Conservation (phyloP, 345 rosid genomes). For the Lumnitzera littorea region DNA sequence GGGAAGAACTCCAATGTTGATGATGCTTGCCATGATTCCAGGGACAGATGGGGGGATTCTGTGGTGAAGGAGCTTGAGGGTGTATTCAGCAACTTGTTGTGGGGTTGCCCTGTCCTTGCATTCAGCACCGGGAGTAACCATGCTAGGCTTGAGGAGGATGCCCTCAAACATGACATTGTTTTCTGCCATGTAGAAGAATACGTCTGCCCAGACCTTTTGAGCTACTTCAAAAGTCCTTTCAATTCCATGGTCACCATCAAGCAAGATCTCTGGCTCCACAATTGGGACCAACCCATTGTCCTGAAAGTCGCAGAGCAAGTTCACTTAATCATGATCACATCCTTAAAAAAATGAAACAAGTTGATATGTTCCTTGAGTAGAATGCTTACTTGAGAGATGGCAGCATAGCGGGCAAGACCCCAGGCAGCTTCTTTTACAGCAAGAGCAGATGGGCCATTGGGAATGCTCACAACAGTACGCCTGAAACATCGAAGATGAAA, state of each 20-base stretch:
- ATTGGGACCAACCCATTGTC: constrained; percentile 97
- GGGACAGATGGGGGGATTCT: constrained; percentile 95
- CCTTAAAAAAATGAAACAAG: no score
- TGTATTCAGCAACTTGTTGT: constrained; percentile 76
- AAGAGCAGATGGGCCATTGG: constrained; percentile 90
- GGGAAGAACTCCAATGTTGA: neutral
- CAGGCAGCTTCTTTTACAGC: constrained; percentile 99
- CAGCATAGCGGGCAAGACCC: constrained; percentile 98
- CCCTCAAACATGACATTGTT: constrained; percentile 97
- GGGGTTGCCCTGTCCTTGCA: constrained; percentile 83
- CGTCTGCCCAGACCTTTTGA: constrained; percentile 93
- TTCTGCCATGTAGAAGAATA: constrained; percentile 92
- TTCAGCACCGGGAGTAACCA: constrained; percentile 99
- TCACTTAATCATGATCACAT: no score
- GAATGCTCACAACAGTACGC: constrained; percentile 99
- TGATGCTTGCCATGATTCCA: constrained; percentile 85
- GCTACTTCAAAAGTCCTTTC: constrained; percentile 98
- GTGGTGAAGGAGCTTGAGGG: constrained; percentile 81
- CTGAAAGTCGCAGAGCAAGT: constrained; percentile 24
- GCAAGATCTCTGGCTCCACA: constrained; percentile 97
- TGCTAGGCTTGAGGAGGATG: constrained; percentile 95
- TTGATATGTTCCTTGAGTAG: no score
- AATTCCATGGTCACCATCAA: constrained; percentile 91
- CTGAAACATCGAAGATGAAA: constrained; percentile 21
- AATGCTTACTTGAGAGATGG: constrained; percentile 67